Evolutionary conservation across 495 filamentous ascomycete genomes (phyloP).

Genomic region (Aspergillus cristatus): DNA sequence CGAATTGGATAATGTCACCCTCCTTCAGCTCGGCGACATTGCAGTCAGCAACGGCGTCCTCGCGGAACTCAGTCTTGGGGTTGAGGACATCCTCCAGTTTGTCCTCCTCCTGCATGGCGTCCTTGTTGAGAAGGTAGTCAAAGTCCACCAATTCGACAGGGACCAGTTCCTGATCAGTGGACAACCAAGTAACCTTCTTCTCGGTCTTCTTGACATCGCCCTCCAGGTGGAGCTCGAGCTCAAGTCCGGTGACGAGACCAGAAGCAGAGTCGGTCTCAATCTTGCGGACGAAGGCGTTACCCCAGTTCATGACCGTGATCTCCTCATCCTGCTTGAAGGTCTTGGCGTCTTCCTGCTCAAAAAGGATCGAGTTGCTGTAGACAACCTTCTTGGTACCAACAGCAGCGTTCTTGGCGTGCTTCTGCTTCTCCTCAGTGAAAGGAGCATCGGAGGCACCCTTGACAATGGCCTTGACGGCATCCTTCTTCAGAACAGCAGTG

Average conservation of each 20-base stretch:
- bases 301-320: constrained; percentile 82
- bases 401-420: constrained; percentile 68
- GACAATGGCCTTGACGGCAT: constrained; percentile 52
- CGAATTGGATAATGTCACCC: constrained; percentile 88
- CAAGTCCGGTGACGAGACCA: constrained; percentile 54
- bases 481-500: constrained; percentile 57
- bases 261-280: constrained; percentile 48
- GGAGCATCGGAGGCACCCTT: constrained; percentile 50
- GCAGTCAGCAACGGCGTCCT: constrained; percentile 67
- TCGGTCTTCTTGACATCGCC: constrained; percentile 90
- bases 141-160: constrained; percentile 84
- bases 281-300: constrained; percentile 70
- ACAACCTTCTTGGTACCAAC: constrained; percentile 67
- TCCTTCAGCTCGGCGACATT: constrained; percentile 67
- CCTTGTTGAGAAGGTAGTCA: constrained; percentile 87
- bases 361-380: constrained; percentile 51
- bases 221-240: constrained; percentile 71
- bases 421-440: constrained; percentile 55
- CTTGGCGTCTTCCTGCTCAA: constrained; percentile 69
- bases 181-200: constrained; percentile 92
- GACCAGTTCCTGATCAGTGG: constrained; percentile 64
- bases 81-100: constrained; percentile 72
- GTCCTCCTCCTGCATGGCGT: constrained; percentile 76
- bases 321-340: constrained; percentile 65
- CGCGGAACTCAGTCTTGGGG: constrained; percentile 63